Percentiles rank a stretch among this genome's conserved stretches.
Evolutionary conservation across 371 early-diverging fungal genomes (phyloP).

Genomic region (Rhizopus microsporus): DNA sequence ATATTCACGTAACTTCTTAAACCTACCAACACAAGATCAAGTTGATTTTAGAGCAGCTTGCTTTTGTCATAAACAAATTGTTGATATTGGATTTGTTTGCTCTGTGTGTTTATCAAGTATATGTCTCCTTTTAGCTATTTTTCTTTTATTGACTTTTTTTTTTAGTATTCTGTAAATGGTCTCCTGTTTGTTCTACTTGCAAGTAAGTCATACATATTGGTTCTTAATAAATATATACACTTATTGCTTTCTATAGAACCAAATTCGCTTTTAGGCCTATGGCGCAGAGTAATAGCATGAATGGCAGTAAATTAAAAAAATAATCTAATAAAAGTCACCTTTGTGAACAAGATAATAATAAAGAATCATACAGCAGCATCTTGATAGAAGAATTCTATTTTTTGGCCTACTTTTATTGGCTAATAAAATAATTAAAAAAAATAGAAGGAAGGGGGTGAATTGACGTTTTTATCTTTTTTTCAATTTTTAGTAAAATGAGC

Average conservation of each 20-base stretch:
- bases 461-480: slow-evolving; percentile 5
- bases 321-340: no score
- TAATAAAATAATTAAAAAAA: not conserved
- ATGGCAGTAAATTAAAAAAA: slow-evolving; percentile 4
- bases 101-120: slow-evolving; percentile 95
- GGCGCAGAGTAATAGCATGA: not conserved
- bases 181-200: slow-evolving; percentile 80
- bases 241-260: slow-evolving; percentile 44
- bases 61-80: slow-evolving; percentile 92
- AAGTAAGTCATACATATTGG: slow-evolving; percentile 42
- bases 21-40: slow-evolving; percentile 74
- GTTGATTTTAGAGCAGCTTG: slow-evolving; percentile 96
- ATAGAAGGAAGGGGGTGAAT: not conserved
- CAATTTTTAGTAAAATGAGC: slow-evolving; percentile 16
- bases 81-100: slow-evolving; percentile 93
- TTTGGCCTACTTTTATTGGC: slow-evolving; percentile 16
- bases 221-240: not conserved
- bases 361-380: no score
- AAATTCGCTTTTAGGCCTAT: slow-evolving; percentile 69
- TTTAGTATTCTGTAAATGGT: slow-evolving; percentile 73
- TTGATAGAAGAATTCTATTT: not conserved
- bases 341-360: no score
- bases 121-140: slow-evolving; percentile 5
- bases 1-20: slow-evolving; percentile 68
- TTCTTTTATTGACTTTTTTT: not conserved